These are phyloP conservation scores for Fusarium sublunatum DNA, from an alignment of 2,329 filamentous ascomycete genomes.

Conservation along the genomic window DNA sequence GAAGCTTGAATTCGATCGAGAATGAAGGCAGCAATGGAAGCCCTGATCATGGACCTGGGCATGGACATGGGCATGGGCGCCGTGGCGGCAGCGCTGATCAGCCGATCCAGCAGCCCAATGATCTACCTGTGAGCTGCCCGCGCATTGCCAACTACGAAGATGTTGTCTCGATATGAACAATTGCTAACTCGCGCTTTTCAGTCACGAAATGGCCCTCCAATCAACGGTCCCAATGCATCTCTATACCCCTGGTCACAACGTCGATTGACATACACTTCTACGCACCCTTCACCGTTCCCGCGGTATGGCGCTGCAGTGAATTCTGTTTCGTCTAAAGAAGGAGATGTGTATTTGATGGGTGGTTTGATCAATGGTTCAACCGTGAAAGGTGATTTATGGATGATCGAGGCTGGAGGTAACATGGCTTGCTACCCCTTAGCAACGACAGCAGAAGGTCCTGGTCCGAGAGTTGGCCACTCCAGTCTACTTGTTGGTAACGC, in stretches of 20 bases:
- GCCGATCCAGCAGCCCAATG: conserved; percentile 54
- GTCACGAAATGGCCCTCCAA: conserved; percentile 65
- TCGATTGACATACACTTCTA: conserved; percentile 84
- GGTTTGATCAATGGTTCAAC: conserved; percentile 94
- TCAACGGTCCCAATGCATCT: conserved; percentile 74
- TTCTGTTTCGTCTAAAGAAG: conserved; percentile 90
- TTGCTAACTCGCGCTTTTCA: conserved; percentile 47
- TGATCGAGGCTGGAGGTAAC: conserved; percentile 90
- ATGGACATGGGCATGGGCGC: conserved; percentile 60
- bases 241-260: conserved; percentile 97
- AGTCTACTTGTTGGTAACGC: conserved; percentile 96
- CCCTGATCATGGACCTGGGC: conserved; percentile 67
- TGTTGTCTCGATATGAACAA: background rate
- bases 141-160: background rate
- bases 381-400: conserved; percentile 97
- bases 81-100: conserved; percentile 64
- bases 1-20: conserved; percentile 79
- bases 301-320: conserved; percentile 98
- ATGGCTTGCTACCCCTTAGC: conserved; percentile 92
- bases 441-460: conserved; percentile 92
- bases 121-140: conserved; percentile 56
- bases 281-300: conserved; percentile 88
- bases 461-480: conserved; percentile 92
- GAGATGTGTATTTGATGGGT: conserved; percentile 97
- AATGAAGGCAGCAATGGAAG: conserved; percentile 68